Conservation (phyloP, 192 early-diverging fungal species). For the Neocallimastix lanati region DNA sequence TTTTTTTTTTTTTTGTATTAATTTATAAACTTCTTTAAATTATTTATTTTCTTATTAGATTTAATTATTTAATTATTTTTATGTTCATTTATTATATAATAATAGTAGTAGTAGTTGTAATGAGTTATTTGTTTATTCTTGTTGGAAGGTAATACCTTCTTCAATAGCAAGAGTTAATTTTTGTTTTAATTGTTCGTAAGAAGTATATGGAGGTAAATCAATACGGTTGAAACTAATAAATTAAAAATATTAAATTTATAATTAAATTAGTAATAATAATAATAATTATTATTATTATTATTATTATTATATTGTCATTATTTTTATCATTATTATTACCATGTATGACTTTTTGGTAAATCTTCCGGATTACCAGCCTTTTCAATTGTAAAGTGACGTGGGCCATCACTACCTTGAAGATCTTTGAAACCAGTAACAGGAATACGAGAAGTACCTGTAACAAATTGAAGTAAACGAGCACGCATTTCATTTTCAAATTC, state of each 20-base stretch:
- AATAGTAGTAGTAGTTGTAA: too few relatives aligned
- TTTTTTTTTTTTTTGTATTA: too few relatives aligned
- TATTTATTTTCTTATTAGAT: too few relatives aligned
- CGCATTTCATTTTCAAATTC: slow-evolving; percentile 86
- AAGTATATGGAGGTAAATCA: slow-evolving; percentile 82
- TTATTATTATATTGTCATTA: neutral
- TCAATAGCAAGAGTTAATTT: slow-evolving; percentile 88
- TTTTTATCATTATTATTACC: slow-evolving; percentile 22
- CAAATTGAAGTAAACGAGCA: slow-evolving; percentile 86
- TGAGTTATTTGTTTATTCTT: slow-evolving; percentile 28
- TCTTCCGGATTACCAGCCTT: slow-evolving; percentile 69
- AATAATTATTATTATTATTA: too few relatives aligned
- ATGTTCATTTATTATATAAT: too few relatives aligned
- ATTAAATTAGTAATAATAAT: neutral
- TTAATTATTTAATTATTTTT: too few relatives aligned
- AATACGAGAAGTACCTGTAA: slow-evolving; percentile 91
- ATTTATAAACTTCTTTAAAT: too few relatives aligned
- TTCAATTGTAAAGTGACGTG: slow-evolving; percentile 86
- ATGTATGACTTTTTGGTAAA: slow-evolving; percentile 89
- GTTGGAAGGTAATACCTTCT: slow-evolving; percentile 86
- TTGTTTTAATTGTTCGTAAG: slow-evolving; percentile 45
- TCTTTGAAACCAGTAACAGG: slow-evolving; percentile 99
- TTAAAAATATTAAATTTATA: too few relatives aligned
- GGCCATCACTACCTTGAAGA: slow-evolving; percentile 89
- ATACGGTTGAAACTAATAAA: slow-evolving; percentile 75